Percentiles rank a stretch among this genome's conserved stretches.
Conservation (phyloP, 2,329 filamentous ascomycete species). For the Arthrobotrys sphaeroides region DNA sequence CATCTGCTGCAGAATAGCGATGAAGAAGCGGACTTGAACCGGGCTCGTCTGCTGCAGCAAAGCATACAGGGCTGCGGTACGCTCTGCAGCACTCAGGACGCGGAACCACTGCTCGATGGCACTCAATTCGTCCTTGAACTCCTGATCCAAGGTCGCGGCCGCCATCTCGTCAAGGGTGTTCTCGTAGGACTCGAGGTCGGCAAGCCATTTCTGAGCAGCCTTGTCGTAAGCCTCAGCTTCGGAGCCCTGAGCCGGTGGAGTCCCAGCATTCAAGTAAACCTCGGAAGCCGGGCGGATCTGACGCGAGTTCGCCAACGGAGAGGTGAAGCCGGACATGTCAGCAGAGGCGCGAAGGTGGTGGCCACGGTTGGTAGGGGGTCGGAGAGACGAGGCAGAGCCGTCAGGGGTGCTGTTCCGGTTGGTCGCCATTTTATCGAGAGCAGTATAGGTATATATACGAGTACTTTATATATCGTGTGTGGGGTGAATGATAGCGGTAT, state of each 20-base stretch:
- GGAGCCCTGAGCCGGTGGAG: slow-evolving; percentile 63
- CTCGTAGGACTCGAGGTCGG: slow-evolving; percentile 98
- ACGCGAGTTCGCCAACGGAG: slow-evolving; percentile 75
- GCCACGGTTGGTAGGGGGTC: slow-evolving; percentile 81
- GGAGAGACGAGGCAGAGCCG: slow-evolving; percentile 81
- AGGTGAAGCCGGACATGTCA: slow-evolving; percentile 83
- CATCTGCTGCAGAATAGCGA: slow-evolving; percentile 98
- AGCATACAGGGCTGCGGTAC: slow-evolving; percentile 93
- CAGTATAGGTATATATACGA: slow-evolving; percentile 6
- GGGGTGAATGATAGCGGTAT: neutral
- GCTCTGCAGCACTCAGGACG: slow-evolving; percentile 93
- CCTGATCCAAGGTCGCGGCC: slow-evolving; percentile 95
- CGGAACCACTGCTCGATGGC: slow-evolving; percentile 99
- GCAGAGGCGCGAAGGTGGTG: slow-evolving; percentile 93
- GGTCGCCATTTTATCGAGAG: slow-evolving; percentile 37
- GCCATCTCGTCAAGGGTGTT: slow-evolving; percentile 99
- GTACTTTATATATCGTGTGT: slow-evolving; percentile 30
- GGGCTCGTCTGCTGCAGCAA: slow-evolving; percentile 97
- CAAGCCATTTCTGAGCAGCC: slow-evolving; percentile 97
- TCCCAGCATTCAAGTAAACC: slow-evolving; percentile 70
- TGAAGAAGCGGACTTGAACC: slow-evolving; percentile 98
- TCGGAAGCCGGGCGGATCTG: slow-evolving; percentile 92
- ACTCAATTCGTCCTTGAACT: slow-evolving; percentile 98
- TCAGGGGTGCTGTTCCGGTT: slow-evolving; percentile 99
- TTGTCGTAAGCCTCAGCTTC: slow-evolving; percentile 88